These are phyloP conservation scores for Chytridiales sp. DNA, from an alignment of 371 early-diverging fungal genomes.

Conservation along the genomic window DNA sequence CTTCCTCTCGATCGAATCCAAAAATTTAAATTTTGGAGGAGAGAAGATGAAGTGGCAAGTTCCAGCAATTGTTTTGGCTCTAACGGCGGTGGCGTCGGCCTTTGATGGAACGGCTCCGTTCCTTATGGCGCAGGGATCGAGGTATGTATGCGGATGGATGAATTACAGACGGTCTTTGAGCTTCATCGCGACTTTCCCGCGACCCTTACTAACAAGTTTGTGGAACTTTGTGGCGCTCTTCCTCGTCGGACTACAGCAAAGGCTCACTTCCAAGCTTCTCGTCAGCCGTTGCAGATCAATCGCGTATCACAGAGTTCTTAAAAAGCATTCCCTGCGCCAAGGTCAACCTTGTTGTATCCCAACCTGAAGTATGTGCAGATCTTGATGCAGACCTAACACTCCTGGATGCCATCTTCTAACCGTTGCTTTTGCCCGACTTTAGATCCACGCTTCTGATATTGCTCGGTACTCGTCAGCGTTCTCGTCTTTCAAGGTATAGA, in stretches of 20 bases:
- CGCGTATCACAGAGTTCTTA: too few relatives aligned
- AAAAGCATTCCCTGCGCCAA: conserved; percentile 13
- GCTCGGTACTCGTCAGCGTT: conserved; percentile 10
- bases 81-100: not conserved
- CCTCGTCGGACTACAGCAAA: too few relatives aligned
- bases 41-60: too few relatives aligned
- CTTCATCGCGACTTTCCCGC: too few relatives aligned
- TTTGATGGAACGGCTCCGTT: conserved; percentile 21
- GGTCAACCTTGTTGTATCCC: conserved; percentile 16
- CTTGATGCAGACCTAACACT: not conserved
- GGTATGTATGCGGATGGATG: not conserved
- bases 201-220: too few relatives aligned
- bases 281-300: too few relatives aligned
- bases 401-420: not conserved
- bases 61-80: too few relatives aligned
- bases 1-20: too few relatives aligned
- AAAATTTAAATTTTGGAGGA: too few relatives aligned
- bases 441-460: conserved; percentile 24
- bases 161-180: too few relatives aligned
- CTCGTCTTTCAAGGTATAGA: conserved; percentile 10
- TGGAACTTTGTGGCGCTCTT: too few relatives aligned
- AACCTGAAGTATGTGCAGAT: conserved; percentile 8
- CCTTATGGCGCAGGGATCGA: conserved; percentile 5
- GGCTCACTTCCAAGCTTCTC: too few relatives aligned
- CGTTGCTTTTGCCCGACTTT: not conserved